These are phyloP conservation scores for Lithospermum erythrorhizon DNA, from an alignment of 257 asterid genomes.

Conservation along the genomic window DNA sequence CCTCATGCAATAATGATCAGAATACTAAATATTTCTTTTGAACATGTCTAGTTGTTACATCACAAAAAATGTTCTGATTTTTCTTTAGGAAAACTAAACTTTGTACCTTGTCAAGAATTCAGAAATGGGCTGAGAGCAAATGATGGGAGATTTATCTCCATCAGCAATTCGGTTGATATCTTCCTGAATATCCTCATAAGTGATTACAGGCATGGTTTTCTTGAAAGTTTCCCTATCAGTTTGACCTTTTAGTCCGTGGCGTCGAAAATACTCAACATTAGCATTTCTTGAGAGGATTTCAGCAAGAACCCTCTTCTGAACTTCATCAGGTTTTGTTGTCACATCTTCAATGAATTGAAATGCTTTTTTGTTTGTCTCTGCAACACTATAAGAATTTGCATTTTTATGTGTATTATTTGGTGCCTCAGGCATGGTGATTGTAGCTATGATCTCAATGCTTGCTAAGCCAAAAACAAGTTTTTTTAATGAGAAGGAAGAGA, in stretches of 20 bases:
- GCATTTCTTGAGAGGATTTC: constrained; percentile 24
- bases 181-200: constrained; percentile 24
- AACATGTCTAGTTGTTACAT: neutral
- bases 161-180: constrained; percentile 25
- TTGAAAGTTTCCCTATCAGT: constrained; percentile 28
- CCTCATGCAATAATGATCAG: constrained; percentile 8
- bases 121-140: constrained; percentile 28
- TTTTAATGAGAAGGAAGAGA: constrained; percentile 5
- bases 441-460: neutral
- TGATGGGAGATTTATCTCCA: constrained; percentile 26
- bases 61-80: no score
- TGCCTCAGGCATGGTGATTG: constrained; percentile 3
- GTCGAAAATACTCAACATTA: constrained; percentile 23
- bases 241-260: constrained; percentile 20
- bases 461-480: neutral
- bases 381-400: neutral
- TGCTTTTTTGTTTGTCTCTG: constrained; percentile 18
- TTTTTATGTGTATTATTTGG: neutral
- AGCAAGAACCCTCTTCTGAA: constrained; percentile 26
- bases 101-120: constrained; percentile 32
- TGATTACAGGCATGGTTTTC: constrained; percentile 25
- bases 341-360: constrained; percentile 28
- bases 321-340: constrained; percentile 19
- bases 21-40: neutral
- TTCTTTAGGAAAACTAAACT: neutral